Evolutionary conservation across 2,329 filamentous ascomycete genomes (phyloP), one percentile per base, ranked within the genome.

Genomic region (Alternaria incomplexa): DNA sequence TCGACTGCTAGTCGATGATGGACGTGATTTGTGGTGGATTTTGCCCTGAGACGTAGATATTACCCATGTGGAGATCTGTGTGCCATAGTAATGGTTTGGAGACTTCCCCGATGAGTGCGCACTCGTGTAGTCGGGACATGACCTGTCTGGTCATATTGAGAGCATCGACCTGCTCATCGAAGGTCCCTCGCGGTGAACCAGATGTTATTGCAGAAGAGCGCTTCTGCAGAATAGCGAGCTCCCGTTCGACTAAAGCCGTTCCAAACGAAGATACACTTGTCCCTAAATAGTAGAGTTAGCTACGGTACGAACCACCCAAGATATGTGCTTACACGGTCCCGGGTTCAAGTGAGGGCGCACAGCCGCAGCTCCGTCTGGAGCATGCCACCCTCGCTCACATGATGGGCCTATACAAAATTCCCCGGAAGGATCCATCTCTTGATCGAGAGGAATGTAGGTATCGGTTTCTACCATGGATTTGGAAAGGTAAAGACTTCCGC

Each of bases 1-100:
- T 65, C 3, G 67, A 72, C 47, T 74, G 72, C 69, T 67, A 73
- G 40, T 74, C 71, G 26, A 73, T 72, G 26, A 74, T n/a, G 1
- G 71, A 72, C 17, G 45, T n/a, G 8, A 71, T 70, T 15, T 70
- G 56, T 9, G 67, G 66, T 47, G 54, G 54, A 0, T 75, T 61
- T 13, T 71, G 46, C 10, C 67, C 60, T 22, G 76, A 70, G 46
- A 25, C 53, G 17, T 71, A 80, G 13, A 81, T 79, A 51, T 80
- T 80, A 25, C 76, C 73, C 72, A 78, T 83, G 63, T 76, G 68
- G 26, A 85, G 72, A 3, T 81, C 80, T 5, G 81, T 81, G 40
- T 68, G 67, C 58, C 65, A 69, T 3, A 67, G 53, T 5, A 64
- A 61, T 26, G 65, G 65, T 9, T 44, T 12, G 2, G 67, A 66